Conservation (phyloP, 352 stramenopile species). For the Phytophthora brassicae region DNA sequence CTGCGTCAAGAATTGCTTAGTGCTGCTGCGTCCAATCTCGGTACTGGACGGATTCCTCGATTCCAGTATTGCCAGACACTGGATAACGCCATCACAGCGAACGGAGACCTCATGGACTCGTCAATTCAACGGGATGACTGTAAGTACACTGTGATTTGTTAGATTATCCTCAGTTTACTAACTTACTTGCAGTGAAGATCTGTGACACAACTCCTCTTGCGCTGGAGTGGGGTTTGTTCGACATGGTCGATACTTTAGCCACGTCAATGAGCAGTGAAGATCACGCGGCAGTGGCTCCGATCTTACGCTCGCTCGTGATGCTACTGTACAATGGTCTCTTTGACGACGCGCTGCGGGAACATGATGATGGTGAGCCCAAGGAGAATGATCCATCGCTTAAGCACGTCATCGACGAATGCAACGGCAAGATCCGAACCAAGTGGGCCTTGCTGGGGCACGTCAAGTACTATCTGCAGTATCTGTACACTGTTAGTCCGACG, state of each 20-base stretch:
- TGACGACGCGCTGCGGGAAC: conserved; percentile 35
- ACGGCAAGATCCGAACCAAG: conserved; percentile 53
- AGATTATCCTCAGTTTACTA: conserved; percentile 2
- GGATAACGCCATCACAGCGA: conserved; percentile 72
- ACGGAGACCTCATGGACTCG: conserved; percentile 59
- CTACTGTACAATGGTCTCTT: conserved; percentile 66
- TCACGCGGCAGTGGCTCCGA: conserved; percentile 55
- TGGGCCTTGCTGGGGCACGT: conserved; percentile 57
- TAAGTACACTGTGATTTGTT: conserved; percentile 27
- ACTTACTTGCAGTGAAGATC: conserved; percentile 42
- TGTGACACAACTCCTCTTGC: conserved; percentile 63
- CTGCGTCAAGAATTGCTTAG: conserved; percentile 55
- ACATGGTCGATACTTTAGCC: conserved; percentile 61
- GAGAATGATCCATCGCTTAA: conserved; percentile 28
- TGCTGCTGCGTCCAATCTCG: conserved; percentile 29
- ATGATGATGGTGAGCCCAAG: conserved; percentile 16
- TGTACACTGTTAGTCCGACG: conserved; percentile 68
- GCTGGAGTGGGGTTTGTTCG: conserved; percentile 73
- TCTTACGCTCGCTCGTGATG: conserved; percentile 59
- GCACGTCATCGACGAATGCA: conserved; percentile 41
- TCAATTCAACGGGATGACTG: conserved; percentile 46
- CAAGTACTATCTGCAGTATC: conserved; percentile 75
- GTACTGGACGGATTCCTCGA: conserved; percentile 43
- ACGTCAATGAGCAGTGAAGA: conserved; percentile 87
- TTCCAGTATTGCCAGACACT: conserved; percentile 82